Conservation (phyloP, 345 rosid species). For the Combretum micranthum region DNA sequence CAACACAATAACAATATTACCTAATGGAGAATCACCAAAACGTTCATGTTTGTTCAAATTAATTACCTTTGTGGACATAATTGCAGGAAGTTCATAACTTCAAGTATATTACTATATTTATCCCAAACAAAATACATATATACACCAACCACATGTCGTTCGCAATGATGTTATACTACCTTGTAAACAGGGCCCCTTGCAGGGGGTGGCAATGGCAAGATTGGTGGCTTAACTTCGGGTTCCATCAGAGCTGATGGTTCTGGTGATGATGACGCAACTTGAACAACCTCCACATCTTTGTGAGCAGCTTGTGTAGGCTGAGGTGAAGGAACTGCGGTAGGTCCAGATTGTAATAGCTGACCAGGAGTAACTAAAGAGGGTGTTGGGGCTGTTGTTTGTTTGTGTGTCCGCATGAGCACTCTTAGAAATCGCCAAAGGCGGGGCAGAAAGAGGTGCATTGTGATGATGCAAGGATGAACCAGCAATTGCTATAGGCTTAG, state of each 20-base stretch:
- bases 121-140: too few relatives aligned
- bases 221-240: conserved; percentile 67
- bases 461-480: conserved; percentile 44
- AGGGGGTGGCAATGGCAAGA: conserved; percentile 73
- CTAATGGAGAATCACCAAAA: too few relatives aligned
- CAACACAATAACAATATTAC: too few relatives aligned
- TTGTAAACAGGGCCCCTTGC: conserved; percentile 41
- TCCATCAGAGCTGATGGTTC: conserved; percentile 40
- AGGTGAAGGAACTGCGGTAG: conserved; percentile 20
- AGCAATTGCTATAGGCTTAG: conserved; percentile 35
- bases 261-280: conserved; percentile 39
- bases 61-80: too few relatives aligned
- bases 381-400: conserved; percentile 29
- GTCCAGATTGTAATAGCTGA: conserved; percentile 58
- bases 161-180: conserved; percentile 23
- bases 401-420: conserved; percentile 16
- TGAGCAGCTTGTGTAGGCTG: conserved; percentile 29
- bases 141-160: too few relatives aligned
- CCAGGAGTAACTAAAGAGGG: conserved; percentile 69
- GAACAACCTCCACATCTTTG: conserved; percentile 71
- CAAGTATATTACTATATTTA: too few relatives aligned
- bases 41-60: too few relatives aligned
- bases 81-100: too few relatives aligned
- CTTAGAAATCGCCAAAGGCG: conserved; percentile 37
- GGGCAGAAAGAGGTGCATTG: conserved; percentile 28